Evolutionary conservation across 2,329 filamentous ascomycete genomes (phyloP).

Genomic region (Aspergillus eucalypticola): DNA sequence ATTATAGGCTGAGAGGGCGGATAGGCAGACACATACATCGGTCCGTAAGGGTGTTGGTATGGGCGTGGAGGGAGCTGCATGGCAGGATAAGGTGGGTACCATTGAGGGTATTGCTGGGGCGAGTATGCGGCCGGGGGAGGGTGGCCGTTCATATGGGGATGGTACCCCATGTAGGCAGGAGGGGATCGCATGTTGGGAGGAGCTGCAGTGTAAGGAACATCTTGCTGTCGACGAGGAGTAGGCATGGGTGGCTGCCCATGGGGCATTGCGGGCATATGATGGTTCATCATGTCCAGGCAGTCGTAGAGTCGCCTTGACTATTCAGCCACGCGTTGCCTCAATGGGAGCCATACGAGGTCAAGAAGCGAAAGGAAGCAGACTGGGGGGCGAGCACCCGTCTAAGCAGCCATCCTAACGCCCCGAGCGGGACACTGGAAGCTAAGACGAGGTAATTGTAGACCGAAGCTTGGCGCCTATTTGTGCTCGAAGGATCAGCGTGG

Average conservation of each 20-base stretch:
- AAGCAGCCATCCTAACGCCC: conserved; percentile 40
- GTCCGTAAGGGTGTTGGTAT: conserved; percentile 44
- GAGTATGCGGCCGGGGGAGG: conserved; percentile 44
- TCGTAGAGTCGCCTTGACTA: conserved; percentile 35
- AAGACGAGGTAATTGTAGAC: conserved; percentile 3
- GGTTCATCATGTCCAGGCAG: conserved; percentile 46
- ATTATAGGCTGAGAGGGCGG: conserved; percentile 44
- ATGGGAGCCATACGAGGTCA: conserved; percentile 43
- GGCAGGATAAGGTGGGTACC: conserved; percentile 47
- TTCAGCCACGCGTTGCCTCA: conserved; percentile 42
- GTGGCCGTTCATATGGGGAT: conserved; percentile 60
- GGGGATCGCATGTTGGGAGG: conserved; percentile 57
- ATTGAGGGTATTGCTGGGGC: conserved; percentile 49
- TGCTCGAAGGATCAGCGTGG: conserved; percentile 14
- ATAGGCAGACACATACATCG: conserved; percentile 47
- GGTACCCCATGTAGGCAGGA: conserved; percentile 60
- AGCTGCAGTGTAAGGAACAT: conserved; percentile 45
- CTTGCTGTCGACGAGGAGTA: conserved; percentile 49
- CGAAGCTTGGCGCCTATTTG: conserved; percentile 8
- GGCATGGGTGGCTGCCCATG: conserved; percentile 55
- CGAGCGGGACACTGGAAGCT: conserved; percentile 15
- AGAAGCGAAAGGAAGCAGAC: conserved; percentile 23
- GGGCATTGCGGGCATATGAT: conserved; percentile 46
- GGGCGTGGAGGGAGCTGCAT: conserved; percentile 44
- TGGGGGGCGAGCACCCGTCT: conserved; percentile 26